These are phyloP conservation scores for Russula dissimulans DNA, from an alignment of 768 basidiomycete genomes.

Conservation along the genomic window DNA sequence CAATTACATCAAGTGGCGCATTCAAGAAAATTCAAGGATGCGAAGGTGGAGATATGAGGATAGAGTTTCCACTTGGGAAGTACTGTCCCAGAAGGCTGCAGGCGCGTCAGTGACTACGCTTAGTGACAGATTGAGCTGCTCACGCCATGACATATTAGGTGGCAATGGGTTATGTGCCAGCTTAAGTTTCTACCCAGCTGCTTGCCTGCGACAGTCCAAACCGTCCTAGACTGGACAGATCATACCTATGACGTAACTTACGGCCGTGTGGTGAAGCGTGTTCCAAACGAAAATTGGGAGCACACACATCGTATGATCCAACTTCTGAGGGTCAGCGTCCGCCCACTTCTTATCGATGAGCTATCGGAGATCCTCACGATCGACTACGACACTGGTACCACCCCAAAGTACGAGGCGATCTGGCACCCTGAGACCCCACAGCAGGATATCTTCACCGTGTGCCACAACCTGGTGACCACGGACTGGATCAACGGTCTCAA, in stretches of 20 bases:
- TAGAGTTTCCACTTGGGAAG: conserved; percentile 3
- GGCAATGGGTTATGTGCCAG: conserved; percentile 22
- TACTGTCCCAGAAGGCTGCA: conserved; percentile 6
- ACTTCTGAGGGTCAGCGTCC: conserved; percentile 17
- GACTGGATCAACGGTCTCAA: neutral
- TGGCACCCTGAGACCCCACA: conserved; percentile 15
- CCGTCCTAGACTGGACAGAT: conserved; percentile 17
- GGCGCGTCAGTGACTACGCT: conserved; percentile 6
- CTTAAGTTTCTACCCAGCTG: conserved; percentile 18
- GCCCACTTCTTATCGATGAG: conserved; percentile 20
- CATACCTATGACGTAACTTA: conserved; percentile 19
- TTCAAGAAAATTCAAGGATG: conserved; percentile 18
- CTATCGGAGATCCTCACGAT: conserved; percentile 22
- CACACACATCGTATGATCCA: conserved; percentile 18
- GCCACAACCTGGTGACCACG: conserved; percentile 3
- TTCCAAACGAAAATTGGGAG: conserved; percentile 15
- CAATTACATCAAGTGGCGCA: conserved; percentile 11
- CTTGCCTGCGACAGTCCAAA: conserved; percentile 8
- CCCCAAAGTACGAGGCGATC: conserved; percentile 12
- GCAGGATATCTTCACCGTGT: conserved; percentile 9
- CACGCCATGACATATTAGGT: conserved; percentile 15
- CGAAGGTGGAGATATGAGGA: conserved; percentile 11
- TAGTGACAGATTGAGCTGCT: neutral
- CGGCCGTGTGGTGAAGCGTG: conserved; percentile 20
- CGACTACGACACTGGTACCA: conserved; percentile 16